Conservation (phyloP, 2,329 filamentous ascomycete genomes). For the Arachnomyces sp. region DNA sequence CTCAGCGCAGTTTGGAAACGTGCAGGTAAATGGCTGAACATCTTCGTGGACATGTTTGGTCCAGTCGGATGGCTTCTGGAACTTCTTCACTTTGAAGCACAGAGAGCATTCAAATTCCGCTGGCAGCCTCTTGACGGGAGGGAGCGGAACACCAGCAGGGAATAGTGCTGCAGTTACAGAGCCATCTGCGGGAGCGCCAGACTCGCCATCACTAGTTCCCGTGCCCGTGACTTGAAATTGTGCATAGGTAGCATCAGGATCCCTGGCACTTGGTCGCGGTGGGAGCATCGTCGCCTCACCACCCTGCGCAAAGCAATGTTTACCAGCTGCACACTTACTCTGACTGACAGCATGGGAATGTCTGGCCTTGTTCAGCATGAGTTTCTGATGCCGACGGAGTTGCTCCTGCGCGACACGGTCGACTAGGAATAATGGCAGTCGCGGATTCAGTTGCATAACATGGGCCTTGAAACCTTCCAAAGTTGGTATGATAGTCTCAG, state of each 20-base stretch:
- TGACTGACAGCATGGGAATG: slow-evolving; percentile 55
- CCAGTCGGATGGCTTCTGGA: slow-evolving; percentile 90
- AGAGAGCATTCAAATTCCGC: slow-evolving; percentile 85
- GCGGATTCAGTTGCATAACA: slow-evolving; percentile 65
- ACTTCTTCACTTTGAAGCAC: slow-evolving; percentile 77
- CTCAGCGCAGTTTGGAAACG: slow-evolving; percentile 72
- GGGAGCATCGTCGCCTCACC: slow-evolving; percentile 58
- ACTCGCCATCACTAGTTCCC: slow-evolving; percentile 54
- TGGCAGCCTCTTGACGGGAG: slow-evolving; percentile 66
- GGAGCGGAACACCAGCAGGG: slow-evolving; percentile 70
- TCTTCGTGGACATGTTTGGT: slow-evolving; percentile 95
- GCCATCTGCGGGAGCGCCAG: slow-evolving; percentile 58
- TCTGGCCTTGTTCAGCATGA: slow-evolving; percentile 61
- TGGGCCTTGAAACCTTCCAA: slow-evolving; percentile 69
- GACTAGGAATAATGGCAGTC: slow-evolving; percentile 53
- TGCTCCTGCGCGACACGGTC: slow-evolving; percentile 80
- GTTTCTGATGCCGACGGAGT: slow-evolving; percentile 64
- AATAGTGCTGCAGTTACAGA: slow-evolving; percentile 65
- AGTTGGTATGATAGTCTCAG: slow-evolving; percentile 62
- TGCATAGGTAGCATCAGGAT: slow-evolving; percentile 48
- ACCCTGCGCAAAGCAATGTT: slow-evolving; percentile 58
- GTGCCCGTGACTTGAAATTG: slow-evolving; percentile 49
- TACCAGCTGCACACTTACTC: slow-evolving; percentile 51
- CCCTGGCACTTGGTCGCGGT: slow-evolving; percentile 44
- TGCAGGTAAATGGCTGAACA: slow-evolving; percentile 87